Conservation (phyloP, 2,329 filamentous ascomycete species). For the Trichoderma lentiforme region DNA sequence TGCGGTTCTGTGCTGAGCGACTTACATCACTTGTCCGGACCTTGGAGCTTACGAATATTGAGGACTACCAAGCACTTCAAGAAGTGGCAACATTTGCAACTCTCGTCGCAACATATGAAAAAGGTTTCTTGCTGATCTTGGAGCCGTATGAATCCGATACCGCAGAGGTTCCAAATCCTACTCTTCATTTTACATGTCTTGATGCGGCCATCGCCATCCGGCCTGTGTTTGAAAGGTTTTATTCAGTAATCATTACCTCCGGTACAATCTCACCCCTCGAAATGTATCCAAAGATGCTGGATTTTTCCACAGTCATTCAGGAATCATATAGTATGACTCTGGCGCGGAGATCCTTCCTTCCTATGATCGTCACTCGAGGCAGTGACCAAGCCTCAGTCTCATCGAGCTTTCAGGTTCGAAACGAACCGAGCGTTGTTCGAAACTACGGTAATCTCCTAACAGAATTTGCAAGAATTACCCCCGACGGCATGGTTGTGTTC, state of each 20-base stretch:
- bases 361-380: conserved; percentile 94
- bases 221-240: conserved; percentile 94
- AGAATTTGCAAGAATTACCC: conserved; percentile 93
- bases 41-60: conserved; percentile 92
- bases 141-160: conserved; percentile 96
- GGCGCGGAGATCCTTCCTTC: conserved; percentile 88
- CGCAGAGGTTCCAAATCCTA: conserved; percentile 90
- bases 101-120: conserved; percentile 92
- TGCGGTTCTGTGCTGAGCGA: conserved; percentile 91
- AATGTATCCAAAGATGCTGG: conserved; percentile 99
- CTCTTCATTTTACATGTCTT: conserved; percentile 95
- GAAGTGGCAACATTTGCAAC: conserved; percentile 98
- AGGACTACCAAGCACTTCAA: conserved; percentile 94
- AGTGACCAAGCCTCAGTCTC: conserved; percentile 92
- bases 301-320: conserved; percentile 87
- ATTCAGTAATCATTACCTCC: conserved; percentile 96
- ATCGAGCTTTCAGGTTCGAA: conserved; percentile 90
- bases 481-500: conserved; percentile 97
- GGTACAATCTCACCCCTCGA: conserved; percentile 95
- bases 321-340: conserved; percentile 98
- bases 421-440: conserved; percentile 92
- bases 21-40: conserved; percentile 92
- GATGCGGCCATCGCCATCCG: conserved; percentile 98
- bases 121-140: conserved; percentile 91
- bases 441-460: conserved; percentile 93